Conservation (phyloP, 176 grass and related monocot species). For the Thalia dealbata region DNA sequence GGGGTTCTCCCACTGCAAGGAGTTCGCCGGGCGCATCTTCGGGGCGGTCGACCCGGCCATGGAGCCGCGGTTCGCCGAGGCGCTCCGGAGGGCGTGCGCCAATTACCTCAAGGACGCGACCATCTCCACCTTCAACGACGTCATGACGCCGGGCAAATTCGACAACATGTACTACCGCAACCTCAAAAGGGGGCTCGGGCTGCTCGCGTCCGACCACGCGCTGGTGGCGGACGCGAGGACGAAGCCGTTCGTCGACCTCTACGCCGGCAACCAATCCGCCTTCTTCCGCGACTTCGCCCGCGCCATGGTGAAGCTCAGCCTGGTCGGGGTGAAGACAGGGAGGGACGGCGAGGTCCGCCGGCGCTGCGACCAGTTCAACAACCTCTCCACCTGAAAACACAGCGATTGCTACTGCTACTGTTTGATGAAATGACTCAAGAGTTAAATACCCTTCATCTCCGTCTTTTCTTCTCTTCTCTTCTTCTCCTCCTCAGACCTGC, state of each 20-base stretch:
- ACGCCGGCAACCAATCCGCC: slow-evolving; percentile 1
- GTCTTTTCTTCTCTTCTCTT: no score
- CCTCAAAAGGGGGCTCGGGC: slow-evolving; percentile 6
- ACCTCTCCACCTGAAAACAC: background rate
- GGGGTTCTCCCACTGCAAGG: slow-evolving; percentile 14
- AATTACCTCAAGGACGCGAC: slow-evolving; percentile 1
- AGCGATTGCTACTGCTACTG: no score
- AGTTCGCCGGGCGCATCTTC: slow-evolving; percentile 11
- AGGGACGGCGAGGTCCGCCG: background rate
- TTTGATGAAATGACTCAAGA: no score
- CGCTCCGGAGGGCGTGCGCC: background rate
- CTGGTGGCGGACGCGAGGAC: slow-evolving; percentile 2
- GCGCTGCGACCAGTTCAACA: slow-evolving; percentile 3
- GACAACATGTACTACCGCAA: slow-evolving; percentile 13
- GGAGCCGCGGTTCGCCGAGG: background rate
- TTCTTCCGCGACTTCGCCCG: slow-evolving; percentile 2
- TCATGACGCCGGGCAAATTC: slow-evolving; percentile 10
- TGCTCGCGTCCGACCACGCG: background rate
- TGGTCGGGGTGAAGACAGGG: slow-evolving; percentile 5
- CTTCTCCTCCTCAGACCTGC: no score
- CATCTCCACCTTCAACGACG: slow-evolving; percentile 3
- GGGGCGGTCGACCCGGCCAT: background rate
- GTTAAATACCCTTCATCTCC: no score
- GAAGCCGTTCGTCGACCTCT: slow-evolving; percentile 3
- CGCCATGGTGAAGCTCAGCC: slow-evolving; percentile 5